These are phyloP conservation scores for Backusella morwellensis DNA, from an alignment of 192 early-diverging fungal genomes.

Conservation along the genomic window DNA sequence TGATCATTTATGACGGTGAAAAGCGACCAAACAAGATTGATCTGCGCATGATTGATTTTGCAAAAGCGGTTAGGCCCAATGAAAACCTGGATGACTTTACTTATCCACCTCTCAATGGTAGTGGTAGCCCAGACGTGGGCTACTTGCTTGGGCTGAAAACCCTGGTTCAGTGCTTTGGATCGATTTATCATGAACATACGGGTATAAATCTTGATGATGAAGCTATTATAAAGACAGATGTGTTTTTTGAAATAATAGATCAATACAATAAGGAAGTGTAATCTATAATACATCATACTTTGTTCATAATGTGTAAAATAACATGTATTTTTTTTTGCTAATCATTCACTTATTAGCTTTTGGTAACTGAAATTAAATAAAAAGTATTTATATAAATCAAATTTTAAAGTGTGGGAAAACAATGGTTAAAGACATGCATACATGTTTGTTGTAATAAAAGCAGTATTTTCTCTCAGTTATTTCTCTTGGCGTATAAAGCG, in stretches of 20 bases:
- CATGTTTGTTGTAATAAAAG: no score
- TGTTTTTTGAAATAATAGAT: neutral
- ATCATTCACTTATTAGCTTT: neutral
- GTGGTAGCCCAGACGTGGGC: slow-evolving; percentile 63
- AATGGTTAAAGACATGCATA: no score
- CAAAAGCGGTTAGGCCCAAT: slow-evolving; percentile 74
- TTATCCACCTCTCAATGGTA: slow-evolving; percentile 46
- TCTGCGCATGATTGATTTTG: slow-evolving; percentile 96
- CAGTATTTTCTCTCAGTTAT: no score
- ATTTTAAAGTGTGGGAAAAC: neutral
- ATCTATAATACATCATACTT: neutral
- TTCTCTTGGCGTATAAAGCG: no score
- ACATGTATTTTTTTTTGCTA: no score
- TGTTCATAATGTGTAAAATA: neutral
- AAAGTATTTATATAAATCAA: neutral
- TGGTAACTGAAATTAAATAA: neutral
- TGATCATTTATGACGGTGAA: slow-evolving; percentile 85
- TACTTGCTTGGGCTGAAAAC: slow-evolving; percentile 76
- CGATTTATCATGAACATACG: slow-evolving; percentile 48
- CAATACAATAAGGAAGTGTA: neutral
- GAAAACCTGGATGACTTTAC: slow-evolving; percentile 21
- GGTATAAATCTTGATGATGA: neutral
- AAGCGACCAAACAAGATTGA: slow-evolving; percentile 53
- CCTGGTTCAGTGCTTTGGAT: slow-evolving; percentile 65
- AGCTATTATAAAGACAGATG: neutral